phyloP scores from a whole-genome alignment of 2,329 filamentous ascomycete species.

The Stachybotrys elegans region DNA sequence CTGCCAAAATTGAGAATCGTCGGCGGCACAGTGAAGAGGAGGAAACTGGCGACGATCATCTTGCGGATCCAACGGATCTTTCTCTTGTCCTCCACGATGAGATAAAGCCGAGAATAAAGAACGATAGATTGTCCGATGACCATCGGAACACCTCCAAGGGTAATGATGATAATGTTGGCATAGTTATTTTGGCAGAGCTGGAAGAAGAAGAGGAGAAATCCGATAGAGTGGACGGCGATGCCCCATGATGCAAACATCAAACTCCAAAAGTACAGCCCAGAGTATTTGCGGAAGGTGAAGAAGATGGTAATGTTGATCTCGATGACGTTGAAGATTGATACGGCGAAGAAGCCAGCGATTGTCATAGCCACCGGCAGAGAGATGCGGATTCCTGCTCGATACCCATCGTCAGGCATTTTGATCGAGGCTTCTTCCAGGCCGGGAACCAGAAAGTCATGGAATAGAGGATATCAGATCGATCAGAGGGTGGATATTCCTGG shows the following conservation, averaged over 20 bases:
- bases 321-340: constrained; percentile 5
- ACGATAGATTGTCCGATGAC: constrained; percentile 7
- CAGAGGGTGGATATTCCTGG: too few relatives aligned
- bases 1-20: constrained; percentile 20
- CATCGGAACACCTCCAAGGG: constrained; percentile 4
- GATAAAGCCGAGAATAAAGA: constrained; percentile 7
- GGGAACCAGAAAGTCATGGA: too few relatives aligned
- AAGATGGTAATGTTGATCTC: constrained; percentile 6
- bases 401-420: neutral
- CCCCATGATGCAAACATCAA: constrained; percentile 6
- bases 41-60: constrained; percentile 6
- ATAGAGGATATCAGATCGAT: too few relatives aligned
- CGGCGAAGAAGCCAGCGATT: constrained; percentile 6
- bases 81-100: constrained; percentile 1
- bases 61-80: constrained; percentile 4
- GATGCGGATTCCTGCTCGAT: neutral
- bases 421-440: too few relatives aligned
- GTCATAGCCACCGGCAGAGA: constrained; percentile 4
- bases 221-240: constrained; percentile 3
- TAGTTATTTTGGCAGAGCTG: constrained; percentile 4
- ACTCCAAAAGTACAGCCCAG: constrained; percentile 7
- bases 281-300: constrained; percentile 3
- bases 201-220: constrained; percentile 6
- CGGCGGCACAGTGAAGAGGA: constrained; percentile 4
- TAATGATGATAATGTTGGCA: constrained; percentile 4